These are phyloP conservation scores for Diaporthe citrichinensis DNA, from an alignment of 2,329 filamentous ascomycete species.

Conservation along the genomic window DNA sequence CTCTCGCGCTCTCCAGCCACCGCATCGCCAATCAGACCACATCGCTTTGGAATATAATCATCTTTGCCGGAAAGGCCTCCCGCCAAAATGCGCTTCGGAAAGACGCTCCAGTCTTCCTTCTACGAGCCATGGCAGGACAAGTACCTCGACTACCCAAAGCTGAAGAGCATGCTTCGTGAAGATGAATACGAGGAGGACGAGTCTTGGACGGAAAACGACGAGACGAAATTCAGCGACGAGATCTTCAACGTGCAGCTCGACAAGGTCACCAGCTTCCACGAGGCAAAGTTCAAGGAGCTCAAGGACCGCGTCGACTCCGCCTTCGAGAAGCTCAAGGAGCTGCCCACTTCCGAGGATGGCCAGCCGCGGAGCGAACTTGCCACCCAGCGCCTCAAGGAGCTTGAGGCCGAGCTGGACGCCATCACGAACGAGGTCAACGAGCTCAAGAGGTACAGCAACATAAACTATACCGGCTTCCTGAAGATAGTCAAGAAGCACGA, in stretches of 20 bases:
- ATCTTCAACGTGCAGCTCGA: conserved; percentile 95
- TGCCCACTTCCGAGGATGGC: conserved; percentile 76
- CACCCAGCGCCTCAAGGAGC: conserved; percentile 73
- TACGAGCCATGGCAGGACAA: conserved; percentile 92
- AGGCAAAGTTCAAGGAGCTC: conserved; percentile 76
- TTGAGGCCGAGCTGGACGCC: conserved; percentile 83
- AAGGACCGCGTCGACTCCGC: conserved; percentile 67
- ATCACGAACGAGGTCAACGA: conserved; percentile 94
- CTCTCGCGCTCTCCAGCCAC: not conserved
- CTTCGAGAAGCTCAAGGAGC: conserved; percentile 82
- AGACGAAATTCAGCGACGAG: conserved; percentile 94
- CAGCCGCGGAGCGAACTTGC: conserved; percentile 64
- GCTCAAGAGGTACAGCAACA: conserved; percentile 92
- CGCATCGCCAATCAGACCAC: not conserved
- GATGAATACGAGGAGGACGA: conserved; percentile 73
- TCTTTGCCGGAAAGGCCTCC: not conserved
- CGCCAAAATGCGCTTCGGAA: conserved; percentile 88
- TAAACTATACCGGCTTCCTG: conserved; percentile 98
- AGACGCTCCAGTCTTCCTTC: conserved; percentile 83
- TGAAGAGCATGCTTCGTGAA: conserved; percentile 91
- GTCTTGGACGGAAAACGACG: conserved; percentile 93
- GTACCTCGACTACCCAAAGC: conserved; percentile 96
- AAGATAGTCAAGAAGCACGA: conserved; percentile 99
- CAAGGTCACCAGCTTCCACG: conserved; percentile 93
- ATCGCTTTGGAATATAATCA: not conserved